These are phyloP conservation scores for Argentina anserina DNA, from an alignment of 306 rosid genomes.

Conservation along the genomic window DNA sequence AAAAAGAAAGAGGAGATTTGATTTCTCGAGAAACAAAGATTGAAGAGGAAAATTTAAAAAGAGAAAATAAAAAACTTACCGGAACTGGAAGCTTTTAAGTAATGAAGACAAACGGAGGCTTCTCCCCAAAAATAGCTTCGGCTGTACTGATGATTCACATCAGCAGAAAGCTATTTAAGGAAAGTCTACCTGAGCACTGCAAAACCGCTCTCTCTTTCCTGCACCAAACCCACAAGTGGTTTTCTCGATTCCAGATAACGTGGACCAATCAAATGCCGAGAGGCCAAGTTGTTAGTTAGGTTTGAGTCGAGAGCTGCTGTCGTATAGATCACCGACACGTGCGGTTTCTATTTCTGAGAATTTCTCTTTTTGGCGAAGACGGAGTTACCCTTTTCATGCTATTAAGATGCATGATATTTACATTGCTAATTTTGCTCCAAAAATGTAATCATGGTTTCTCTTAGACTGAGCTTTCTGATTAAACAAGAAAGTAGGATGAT, in stretches of 20 bases:
- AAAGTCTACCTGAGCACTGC: slow-evolving; percentile 37
- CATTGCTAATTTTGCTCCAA: not conserved
- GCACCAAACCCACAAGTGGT: slow-evolving; percentile 29
- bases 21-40: not conserved
- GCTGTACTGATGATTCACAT: slow-evolving; percentile 42
- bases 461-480: not conserved
- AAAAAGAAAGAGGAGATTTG: not conserved
- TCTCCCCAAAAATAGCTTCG: slow-evolving; percentile 5
- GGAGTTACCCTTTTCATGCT: not conserved
- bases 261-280: slow-evolving; percentile 44
- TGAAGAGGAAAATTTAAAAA: not conserved
- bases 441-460: not conserved
- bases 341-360: slow-evolving; percentile 44
- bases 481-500: not conserved
- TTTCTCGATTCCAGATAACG: slow-evolving; percentile 17
- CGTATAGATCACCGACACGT: slow-evolving; percentile 60
- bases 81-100: slow-evolving; percentile 22
- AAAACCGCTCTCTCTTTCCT: slow-evolving; percentile 28
- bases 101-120: slow-evolving; percentile 52
- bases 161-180: slow-evolving; percentile 60
- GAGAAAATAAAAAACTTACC: slow-evolving; percentile 28
- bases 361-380: slow-evolving; percentile 6
- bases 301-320: slow-evolving; percentile 23
- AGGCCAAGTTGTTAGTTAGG: not conserved
- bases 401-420: not conserved